Conservation (phyloP, 148 eudicot genomes). For the Pharnaceum exiguum region DNA sequence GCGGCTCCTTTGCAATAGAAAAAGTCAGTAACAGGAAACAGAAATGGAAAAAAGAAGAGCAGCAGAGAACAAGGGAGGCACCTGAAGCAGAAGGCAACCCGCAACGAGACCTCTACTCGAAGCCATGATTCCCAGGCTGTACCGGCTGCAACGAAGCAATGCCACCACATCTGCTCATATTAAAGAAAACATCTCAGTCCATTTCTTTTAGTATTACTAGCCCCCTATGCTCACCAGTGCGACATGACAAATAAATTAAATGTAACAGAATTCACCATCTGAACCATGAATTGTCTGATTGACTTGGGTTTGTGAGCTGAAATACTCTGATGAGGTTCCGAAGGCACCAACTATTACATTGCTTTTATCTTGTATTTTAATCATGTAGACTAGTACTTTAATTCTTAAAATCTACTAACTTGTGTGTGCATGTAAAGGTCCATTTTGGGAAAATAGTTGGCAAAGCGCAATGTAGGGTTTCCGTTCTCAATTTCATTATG, state of each 20-base stretch:
- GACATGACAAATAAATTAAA: too few relatives aligned
- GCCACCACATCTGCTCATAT: conserved; percentile 76
- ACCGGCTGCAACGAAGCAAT: conserved; percentile 90
- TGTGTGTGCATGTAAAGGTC: too few relatives aligned
- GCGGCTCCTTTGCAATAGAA: conserved; percentile 93
- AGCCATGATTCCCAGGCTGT: conserved; percentile 94
- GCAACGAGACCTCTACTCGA: conserved; percentile 89
- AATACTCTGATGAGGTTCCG: conserved; percentile 83
- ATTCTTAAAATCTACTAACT: too few relatives aligned
- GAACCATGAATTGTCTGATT: conserved; percentile 88
- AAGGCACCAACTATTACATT: too few relatives aligned
- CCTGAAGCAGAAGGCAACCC: conserved; percentile 88
- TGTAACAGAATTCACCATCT: too few relatives aligned
- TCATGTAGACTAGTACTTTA: too few relatives aligned
- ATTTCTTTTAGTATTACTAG: not conserved
- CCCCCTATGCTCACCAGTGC: not conserved
- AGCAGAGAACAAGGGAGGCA: not conserved
- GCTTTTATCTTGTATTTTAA: too few relatives aligned
- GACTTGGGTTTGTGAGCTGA: conserved; percentile 74
- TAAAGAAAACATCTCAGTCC: not conserved
- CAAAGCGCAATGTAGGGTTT: too few relatives aligned
- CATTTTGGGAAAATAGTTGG: too few relatives aligned
- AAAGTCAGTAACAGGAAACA: not conserved
- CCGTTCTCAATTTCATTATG: too few relatives aligned
- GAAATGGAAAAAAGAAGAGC: not conserved